A percentile compares a stretch with the other conserved stretches of the same genome.
phyloP scores from a whole-genome alignment of 345 rosid species.

The Eucalyptus cloeziana region DNA sequence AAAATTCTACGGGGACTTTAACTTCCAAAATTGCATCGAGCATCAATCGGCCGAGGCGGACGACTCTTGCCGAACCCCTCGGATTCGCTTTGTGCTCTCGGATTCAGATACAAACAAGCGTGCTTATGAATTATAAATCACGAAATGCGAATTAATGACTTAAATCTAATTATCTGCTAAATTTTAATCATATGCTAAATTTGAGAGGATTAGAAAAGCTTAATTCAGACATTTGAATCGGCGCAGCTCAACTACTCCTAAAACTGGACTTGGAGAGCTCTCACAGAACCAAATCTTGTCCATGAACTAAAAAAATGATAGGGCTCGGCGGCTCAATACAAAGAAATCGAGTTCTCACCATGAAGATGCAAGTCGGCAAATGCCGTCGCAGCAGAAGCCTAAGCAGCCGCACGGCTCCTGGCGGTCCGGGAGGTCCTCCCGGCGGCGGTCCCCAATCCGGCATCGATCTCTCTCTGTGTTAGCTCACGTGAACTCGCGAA shows the following conservation, averaged over 20 bases:
- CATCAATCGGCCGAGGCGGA: background rate
- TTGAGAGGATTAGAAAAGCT: background rate
- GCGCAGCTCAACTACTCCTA: background rate
- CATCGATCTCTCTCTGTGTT: background rate
- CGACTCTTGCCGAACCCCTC: background rate
- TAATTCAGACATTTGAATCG: background rate
- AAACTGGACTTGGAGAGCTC: background rate
- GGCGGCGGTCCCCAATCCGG: slow-evolving; percentile 3
- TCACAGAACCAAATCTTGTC: background rate
- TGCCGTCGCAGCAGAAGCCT: slow-evolving; percentile 10
- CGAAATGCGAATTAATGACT: background rate
- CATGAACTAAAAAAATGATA: background rate
- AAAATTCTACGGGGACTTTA: background rate
- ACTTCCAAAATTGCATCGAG: background rate
- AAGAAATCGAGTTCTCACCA: slow-evolving; percentile 7
- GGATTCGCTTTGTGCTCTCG: background rate
- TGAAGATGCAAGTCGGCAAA: slow-evolving; percentile 24
- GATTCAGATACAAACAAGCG: background rate
- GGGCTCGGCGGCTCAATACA: background rate
- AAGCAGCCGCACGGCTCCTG: slow-evolving; percentile 28
- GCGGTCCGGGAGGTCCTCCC: background rate
- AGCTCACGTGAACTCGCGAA: background rate
- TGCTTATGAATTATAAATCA: background rate
- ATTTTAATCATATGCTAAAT: background rate
- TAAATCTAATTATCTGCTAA: background rate